These are phyloP conservation scores for Lycium barbarum DNA, from an alignment of 257 asterid species.

Conservation along the genomic window DNA sequence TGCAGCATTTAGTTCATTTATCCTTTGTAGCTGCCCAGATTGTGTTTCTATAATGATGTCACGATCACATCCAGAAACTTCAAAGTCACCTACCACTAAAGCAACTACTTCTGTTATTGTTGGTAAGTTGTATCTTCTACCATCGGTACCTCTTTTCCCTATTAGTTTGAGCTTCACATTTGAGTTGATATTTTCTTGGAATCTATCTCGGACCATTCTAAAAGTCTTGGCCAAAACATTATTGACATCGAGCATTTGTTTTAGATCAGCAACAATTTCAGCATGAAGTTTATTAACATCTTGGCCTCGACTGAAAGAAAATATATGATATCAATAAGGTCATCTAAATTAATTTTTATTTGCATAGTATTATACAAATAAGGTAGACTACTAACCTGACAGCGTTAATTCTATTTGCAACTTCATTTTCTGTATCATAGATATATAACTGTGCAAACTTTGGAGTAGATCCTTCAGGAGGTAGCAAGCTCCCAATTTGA, in stretches of 20 bases:
- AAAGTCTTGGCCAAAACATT: neutral
- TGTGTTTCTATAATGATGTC: neutral
- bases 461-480: too few species aligned
- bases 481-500: too few species aligned
- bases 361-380: neutral
- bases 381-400: too few species aligned
- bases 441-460: too few species aligned
- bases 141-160: neutral
- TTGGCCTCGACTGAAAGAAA: neutral
- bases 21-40: neutral
- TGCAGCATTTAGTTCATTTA: too few species aligned
- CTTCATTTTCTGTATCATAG: too few species aligned
- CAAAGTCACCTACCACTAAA: neutral
- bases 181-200: neutral
- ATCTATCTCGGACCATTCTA: neutral
- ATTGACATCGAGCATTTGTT: neutral
- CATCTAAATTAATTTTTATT: neutral
- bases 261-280: neutral
- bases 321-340: too few species aligned
- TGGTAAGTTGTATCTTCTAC: neutral
- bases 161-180: neutral
- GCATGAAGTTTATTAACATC: neutral
- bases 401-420: too few species aligned
- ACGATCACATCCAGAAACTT: neutral
- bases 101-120: neutral